Percentiles rank a stretch among this genome's conserved stretches.
Conservation (phyloP, 371 early-diverging fungal species). For the Synchytrium microbalum region DNA sequence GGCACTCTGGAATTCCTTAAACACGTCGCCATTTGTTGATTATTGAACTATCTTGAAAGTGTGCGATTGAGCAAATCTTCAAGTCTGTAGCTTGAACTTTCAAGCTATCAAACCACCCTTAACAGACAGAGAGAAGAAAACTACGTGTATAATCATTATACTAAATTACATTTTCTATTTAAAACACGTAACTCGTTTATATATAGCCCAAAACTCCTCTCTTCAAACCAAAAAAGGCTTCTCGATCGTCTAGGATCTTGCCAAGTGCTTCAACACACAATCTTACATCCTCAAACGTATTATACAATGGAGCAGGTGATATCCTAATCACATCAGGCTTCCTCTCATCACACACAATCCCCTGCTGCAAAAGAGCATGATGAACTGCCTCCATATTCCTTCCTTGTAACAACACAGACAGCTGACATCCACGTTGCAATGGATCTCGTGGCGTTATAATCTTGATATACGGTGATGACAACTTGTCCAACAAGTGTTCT, state of each 20-base stretch:
- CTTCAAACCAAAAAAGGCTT: no score
- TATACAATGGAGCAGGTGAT: slow-evolving; percentile 85
- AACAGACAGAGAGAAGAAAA: no score
- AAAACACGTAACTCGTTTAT: no score
- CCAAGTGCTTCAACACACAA: not conserved
- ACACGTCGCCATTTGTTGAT: not conserved
- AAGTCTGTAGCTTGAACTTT: no score
- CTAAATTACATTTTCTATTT: no score
- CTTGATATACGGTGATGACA: slow-evolving; percentile 33
- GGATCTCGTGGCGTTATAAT: slow-evolving; percentile 78
- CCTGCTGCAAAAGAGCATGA: slow-evolving; percentile 35
- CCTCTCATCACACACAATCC: slow-evolving; percentile 82
- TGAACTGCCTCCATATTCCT: slow-evolving; percentile 53
- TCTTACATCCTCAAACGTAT: slow-evolving; percentile 71
- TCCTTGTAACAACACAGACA: slow-evolving; percentile 63
- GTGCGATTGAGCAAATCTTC: no score
- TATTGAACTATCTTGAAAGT: no score
- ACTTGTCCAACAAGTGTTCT: slow-evolving; percentile 48
- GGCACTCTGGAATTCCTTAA: not conserved
- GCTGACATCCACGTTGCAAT: slow-evolving; percentile 75
- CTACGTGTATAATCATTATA: no score
- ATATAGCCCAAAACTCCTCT: no score
- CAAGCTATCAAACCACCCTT: no score
- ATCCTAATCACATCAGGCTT: slow-evolving; percentile 88
- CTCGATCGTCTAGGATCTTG: no score